Evolutionary conservation across 345 rosid genomes (phyloP), one percentile per base, ranked within the genome.

Genomic region (Euclidium syriacum): DNA sequence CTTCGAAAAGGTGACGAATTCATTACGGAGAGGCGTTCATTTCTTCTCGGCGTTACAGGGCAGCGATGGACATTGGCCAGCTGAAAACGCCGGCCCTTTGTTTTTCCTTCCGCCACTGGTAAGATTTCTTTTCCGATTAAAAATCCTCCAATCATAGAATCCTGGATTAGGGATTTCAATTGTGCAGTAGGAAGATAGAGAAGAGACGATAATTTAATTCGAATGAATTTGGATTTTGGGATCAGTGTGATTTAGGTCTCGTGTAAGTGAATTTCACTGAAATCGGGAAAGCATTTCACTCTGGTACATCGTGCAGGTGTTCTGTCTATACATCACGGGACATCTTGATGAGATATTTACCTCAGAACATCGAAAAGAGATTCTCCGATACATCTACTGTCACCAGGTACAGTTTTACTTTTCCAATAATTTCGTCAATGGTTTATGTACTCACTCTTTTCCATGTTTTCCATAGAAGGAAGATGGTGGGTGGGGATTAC

Each of bases 401-500:
- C 82, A 75, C 58, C 79, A 78, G 74, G 76, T 63, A 52, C 25
- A 6, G 3, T 17, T 16, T 47, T 36, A 22, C 10, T 10, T 41
- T 10, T 39, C 24, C 25, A 58, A 39, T 0, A 26, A 27, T 43
- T 25, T 5, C 26, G 3, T 36, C 48, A 15, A 20, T 56, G 22
- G 62, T 20, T 38, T 56, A 56, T 56, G 20, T 14, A 24, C 14
- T 38, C 22, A 36, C 16, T 25, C 2, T 15, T 10, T 10, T 22
- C 36, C 36, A 57, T 57, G 40, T 29, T 22, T 25, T 12, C 30
- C 39, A 22, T 44, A 81, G 83, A 74, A 74, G 23, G 78, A 81
- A 69, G 85, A 81, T 58, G 85, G 85, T 39, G 85, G 85, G 3
- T 81, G 85, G 83, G 85, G 85, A 43, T 41, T 81, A 25, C 85